Percentiles rank a stretch among this genome's conserved stretches.
Evolutionary conservation across 73 alveolate species (phyloP).

Genomic region (Paramecium primaurelia): DNA sequence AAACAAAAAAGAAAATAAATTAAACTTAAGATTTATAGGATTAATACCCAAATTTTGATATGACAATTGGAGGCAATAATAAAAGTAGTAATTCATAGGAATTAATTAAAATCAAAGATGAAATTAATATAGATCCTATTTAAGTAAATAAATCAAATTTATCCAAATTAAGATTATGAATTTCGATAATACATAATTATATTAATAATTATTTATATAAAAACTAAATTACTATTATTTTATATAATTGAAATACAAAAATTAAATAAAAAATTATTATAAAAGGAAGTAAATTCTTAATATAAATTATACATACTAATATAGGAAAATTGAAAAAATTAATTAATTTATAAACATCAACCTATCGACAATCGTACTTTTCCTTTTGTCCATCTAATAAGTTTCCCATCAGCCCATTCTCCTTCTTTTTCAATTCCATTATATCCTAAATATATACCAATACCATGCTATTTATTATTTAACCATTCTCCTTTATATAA

Average conservation of each 20-base stretch:
- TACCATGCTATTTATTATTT: slow-evolving; percentile 64
- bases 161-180: background rate
- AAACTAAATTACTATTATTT: no score
- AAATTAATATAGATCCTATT: background rate
- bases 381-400: slow-evolving; percentile 39
- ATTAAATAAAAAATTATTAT: no score
- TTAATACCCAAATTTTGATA: background rate
- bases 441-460: slow-evolving; percentile 49
- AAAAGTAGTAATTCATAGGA: background rate
- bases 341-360: background rate
- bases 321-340: background rate
- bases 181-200: background rate
- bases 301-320: no score
- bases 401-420: slow-evolving; percentile 65
- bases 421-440: slow-evolving; percentile 58
- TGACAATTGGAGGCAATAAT: background rate
- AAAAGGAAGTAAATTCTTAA: no score
- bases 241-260: no score
- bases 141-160: background rate
- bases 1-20: background rate
- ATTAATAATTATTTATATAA: no score
- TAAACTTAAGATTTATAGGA: background rate
- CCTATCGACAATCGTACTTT: background rate
- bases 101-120: background rate
- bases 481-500: slow-evolving; percentile 54